Evolutionary conservation across 139 green algal genomes (phyloP).

Genomic region (Chlamydomonas sphaeroides): DNA sequence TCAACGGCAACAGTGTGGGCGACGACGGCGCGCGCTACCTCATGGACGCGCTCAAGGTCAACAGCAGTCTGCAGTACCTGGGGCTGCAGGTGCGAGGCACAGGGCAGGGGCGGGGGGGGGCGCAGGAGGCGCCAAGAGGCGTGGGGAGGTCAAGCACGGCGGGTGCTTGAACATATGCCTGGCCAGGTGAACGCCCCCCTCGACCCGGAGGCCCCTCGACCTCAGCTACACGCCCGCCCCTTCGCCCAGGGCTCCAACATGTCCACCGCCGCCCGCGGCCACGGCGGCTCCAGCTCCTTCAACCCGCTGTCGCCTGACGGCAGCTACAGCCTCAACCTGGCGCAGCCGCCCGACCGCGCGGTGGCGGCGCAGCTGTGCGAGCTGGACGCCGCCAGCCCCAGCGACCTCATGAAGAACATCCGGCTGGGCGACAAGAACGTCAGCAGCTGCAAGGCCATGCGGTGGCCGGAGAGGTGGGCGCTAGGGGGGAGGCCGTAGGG

Average conservation of each 20-base stretch:
- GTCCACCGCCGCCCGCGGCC: constrained; percentile 36
- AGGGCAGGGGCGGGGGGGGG: not conserved
- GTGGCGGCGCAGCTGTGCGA: constrained; percentile 64
- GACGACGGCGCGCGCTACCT: constrained; percentile 73
- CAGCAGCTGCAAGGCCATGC: constrained; percentile 37
- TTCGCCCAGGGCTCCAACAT: constrained; percentile 66
- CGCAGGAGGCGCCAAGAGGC: too few relatives aligned
- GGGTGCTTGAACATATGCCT: too few relatives aligned
- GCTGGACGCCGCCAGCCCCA: constrained; percentile 10
- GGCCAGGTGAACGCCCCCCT: too few relatives aligned
- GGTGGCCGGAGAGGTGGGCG: constrained; percentile 62
- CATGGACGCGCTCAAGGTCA: constrained; percentile 70
- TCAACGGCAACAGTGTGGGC: constrained; percentile 74
- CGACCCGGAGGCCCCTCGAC: not conserved
- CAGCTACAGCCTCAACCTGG: constrained; percentile 64
- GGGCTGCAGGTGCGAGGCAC: constrained; percentile 56
- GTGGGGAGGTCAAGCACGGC: too few relatives aligned
- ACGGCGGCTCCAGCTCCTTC: constrained; percentile 57
- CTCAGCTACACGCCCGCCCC: not conserved
- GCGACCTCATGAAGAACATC: constrained; percentile 66
- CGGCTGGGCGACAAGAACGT: constrained; percentile 48
- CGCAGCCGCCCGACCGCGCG: constrained; percentile 51
- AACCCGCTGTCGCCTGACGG: constrained; percentile 77
- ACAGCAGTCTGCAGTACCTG: constrained; percentile 70
- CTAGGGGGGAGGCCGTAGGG: not conserved